Percentiles rank a stretch among this genome's conserved stretches.
Conservation (phyloP, 1,284 basidiomycete genomes). For the Termitomyces sp. region DNA sequence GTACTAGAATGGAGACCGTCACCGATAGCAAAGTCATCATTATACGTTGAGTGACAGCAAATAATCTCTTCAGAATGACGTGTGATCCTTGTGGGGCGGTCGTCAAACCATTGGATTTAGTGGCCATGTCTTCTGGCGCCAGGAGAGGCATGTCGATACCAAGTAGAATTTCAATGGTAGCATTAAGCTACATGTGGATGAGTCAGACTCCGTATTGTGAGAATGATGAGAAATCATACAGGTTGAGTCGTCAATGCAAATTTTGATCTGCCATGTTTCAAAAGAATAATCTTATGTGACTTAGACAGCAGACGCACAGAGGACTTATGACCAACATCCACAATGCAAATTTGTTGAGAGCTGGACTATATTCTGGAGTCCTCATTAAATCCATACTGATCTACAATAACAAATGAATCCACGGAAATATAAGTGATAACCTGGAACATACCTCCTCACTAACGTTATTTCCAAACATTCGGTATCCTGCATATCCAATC, state of each 20-base stretch:
- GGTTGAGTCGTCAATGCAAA: slow-evolving; percentile 85
- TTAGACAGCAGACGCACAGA: slow-evolving; percentile 43
- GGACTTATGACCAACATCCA: slow-evolving; percentile 91
- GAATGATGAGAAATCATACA: slow-evolving; percentile 37
- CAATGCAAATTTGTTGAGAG: slow-evolving; percentile 73
- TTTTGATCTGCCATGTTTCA: slow-evolving; percentile 56
- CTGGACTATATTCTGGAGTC: slow-evolving; percentile 70
- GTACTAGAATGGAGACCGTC: slow-evolving; percentile 71
- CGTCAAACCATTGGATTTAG: slow-evolving; percentile 16
- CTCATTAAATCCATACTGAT: slow-evolving; percentile 83
- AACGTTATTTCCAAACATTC: slow-evolving; percentile 85
- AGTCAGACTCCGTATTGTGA: slow-evolving; percentile 2
- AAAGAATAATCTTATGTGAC: slow-evolving; percentile 6
- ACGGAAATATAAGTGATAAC: background rate
- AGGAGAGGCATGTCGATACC: slow-evolving; percentile 50
- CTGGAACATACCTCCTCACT: slow-evolving; percentile 68
- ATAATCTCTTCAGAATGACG: slow-evolving; percentile 35
- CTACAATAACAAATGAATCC: slow-evolving; percentile 32
- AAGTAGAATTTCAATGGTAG: slow-evolving; percentile 73
- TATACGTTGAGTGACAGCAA: slow-evolving; percentile 57
- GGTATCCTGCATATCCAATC: slow-evolving; percentile 83
- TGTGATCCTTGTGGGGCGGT: slow-evolving; percentile 24
- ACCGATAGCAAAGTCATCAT: slow-evolving; percentile 59
- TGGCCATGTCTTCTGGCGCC: slow-evolving; percentile 33
- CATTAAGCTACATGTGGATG: slow-evolving; percentile 53